Conservation (phyloP, 306 rosid species). For the Casuarina equisetifolia region DNA sequence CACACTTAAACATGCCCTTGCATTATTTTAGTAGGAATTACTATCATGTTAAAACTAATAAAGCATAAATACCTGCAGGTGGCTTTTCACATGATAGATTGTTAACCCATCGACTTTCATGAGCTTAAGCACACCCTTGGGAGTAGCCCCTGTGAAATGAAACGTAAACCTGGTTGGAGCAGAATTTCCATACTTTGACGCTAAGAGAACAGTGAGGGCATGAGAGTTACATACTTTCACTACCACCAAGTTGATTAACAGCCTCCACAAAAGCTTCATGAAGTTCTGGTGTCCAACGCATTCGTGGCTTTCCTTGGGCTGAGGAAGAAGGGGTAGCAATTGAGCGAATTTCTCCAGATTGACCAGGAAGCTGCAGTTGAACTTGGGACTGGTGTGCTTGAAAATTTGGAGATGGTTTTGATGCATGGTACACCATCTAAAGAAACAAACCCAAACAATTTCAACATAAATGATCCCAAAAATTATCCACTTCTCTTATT, state of each 20-base stretch:
- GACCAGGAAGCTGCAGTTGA: conserved; percentile 54
- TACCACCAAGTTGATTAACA: conserved; percentile 92
- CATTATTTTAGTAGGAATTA: conserved; percentile 12
- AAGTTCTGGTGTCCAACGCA: conserved; percentile 99
- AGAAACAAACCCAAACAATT: conserved; percentile 41
- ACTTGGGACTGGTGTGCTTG: conserved; percentile 55
- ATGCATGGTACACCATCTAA: conserved; percentile 60
- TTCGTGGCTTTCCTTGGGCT: conserved; percentile 70
- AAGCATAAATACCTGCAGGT: conserved; percentile 68
- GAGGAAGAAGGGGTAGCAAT: conserved; percentile 54
- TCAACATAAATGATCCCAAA: conserved; percentile 24
- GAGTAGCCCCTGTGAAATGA: conserved; percentile 80
- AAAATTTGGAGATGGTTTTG: conserved; percentile 54
- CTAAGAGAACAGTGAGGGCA: conserved; percentile 21
- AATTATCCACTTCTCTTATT: conserved; percentile 27
- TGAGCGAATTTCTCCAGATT: conserved; percentile 54
- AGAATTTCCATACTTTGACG: conserved; percentile 33
- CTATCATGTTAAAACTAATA: conserved; percentile 23
- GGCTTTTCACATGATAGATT: conserved; percentile 98
- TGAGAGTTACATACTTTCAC: conserved; percentile 77
- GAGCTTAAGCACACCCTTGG: conserved; percentile 94
- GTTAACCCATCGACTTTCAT: conserved; percentile 96
- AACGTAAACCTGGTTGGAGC: conserved; percentile 23
- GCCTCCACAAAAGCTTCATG: conserved; percentile 99
- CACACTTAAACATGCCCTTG: neutral